A percentile compares a stretch with the other conserved stretches of the same genome.
Evolutionary conservation across 2,329 filamentous ascomycete species (phyloP).

Genomic region (Fusarium chuoi): DNA sequence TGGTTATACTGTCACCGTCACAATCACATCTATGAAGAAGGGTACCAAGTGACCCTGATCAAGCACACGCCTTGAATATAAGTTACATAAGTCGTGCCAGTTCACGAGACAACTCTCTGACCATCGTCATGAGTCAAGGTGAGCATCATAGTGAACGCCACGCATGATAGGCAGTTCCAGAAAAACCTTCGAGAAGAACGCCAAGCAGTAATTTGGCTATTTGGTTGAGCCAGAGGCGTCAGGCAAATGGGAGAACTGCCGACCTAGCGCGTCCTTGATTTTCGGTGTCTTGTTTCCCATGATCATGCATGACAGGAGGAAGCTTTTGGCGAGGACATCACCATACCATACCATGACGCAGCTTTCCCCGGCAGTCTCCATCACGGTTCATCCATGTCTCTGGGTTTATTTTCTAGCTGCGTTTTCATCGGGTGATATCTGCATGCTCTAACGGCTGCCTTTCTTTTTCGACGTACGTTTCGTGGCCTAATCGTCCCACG

Average conservation of each 20-base stretch:
- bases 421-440: slow-evolving; percentile 28
- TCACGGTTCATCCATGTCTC: background rate
- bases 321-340: background rate
- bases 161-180: slow-evolving; percentile 18
- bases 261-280: background rate
- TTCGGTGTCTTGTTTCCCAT: background rate
- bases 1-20: background rate
- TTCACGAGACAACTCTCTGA: slow-evolving; percentile 1
- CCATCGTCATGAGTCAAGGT: slow-evolving; percentile 21
- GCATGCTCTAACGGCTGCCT: slow-evolving; percentile 12
- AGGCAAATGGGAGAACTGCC: background rate
- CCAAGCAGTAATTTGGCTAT: slow-evolving; percentile 20
- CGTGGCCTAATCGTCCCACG: slow-evolving; percentile 37
- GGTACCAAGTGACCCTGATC: slow-evolving; percentile 1
- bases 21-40: background rate
- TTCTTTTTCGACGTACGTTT: slow-evolving; percentile 43
- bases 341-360: background rate
- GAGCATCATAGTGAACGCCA: slow-evolving; percentile 16
- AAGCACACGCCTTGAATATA: slow-evolving; percentile 11
- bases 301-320: background rate
- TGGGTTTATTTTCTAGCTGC: slow-evolving; percentile 30
- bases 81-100: slow-evolving; percentile 15
- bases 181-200: slow-evolving; percentile 35
- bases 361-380: background rate
- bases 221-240: slow-evolving; percentile 16